Base-by-base conservation (phyloP, 305 asterid species). In the Solanum hybrid region DNA sequence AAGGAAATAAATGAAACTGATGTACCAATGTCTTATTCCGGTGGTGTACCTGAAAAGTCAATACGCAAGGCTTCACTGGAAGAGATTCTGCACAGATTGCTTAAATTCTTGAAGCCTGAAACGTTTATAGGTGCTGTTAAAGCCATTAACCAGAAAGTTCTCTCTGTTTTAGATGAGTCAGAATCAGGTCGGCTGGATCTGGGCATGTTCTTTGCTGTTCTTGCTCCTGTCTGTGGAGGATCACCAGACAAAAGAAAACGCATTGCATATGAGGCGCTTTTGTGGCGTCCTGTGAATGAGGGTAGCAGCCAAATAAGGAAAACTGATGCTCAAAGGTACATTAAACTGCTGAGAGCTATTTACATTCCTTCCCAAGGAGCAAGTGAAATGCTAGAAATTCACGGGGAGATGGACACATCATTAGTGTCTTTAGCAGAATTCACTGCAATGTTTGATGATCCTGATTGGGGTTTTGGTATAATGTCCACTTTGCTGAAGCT, bases 31-130 rank as follows among this genome's bases (percentile, higher is more conserved):
- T 96, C 99, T 74, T 97, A 97, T 82, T 97, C 99, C 26, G 98
- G 98, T 18, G 99, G 98, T 80, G 61, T 93, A 57, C 98, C 99
- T 18, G 98, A 95, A 89, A 97, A 96, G 88, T 96, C 98, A 12
- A 95, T 97, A 36, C 95, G 99, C 26, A 97, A 97, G 94, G 98
- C 99, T 82, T 94, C 98, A 6, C 91, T 97, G 46, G 99, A 97
- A 93, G 98, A 82, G 83, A 94, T 96, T 85, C 95, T 97, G 16
- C 92, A 91, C 88, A 96, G 94, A 93, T 91, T 97, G 64, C 98
- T 97, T 33, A 90, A 87, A 88, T 97, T 97, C 93, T 93, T 97
- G 97, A 97, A 97, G 91, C 97, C 99, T 0, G 99, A 97, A 64
- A 97, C 99, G 3, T 97, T 97, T 91, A 93, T 95, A 37, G 99